These are phyloP conservation scores for Elaeis oleifera DNA, from an alignment of 202 grass and related monocot species.

Conservation along the genomic window DNA sequence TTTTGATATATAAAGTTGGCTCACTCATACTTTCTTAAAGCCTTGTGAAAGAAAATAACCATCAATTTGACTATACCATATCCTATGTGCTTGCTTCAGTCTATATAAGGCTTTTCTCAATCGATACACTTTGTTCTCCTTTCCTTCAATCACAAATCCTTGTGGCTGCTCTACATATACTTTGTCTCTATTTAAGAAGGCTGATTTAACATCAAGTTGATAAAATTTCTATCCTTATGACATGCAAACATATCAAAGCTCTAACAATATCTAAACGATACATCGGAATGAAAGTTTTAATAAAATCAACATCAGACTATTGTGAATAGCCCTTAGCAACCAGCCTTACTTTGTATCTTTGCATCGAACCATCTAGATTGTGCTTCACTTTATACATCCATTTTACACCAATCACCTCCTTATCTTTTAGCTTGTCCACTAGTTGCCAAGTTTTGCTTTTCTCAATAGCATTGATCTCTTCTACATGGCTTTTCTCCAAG, in stretches of 20 bases:
- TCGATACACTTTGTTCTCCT: slow-evolving; percentile 6
- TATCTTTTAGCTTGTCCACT: background rate
- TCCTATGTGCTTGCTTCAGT: too few relatives aligned
- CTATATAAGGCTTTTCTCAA: background rate
- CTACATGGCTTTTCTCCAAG: too few relatives aligned
- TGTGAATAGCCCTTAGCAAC: slow-evolving; percentile 7
- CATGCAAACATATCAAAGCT: background rate
- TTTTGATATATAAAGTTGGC: too few relatives aligned
- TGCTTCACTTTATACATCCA: slow-evolving; percentile 20
- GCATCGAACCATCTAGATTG: background rate
- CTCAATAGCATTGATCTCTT: too few relatives aligned
- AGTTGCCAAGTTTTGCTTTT: too few relatives aligned
- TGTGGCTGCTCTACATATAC: slow-evolving; percentile 26
- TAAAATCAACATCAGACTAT: background rate
- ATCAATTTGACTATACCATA: too few relatives aligned
- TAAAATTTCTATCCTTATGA: background rate
- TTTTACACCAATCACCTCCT: background rate
- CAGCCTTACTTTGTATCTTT: background rate
- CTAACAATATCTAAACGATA: background rate
- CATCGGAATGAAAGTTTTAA: slow-evolving; percentile 1
- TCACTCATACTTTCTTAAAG: too few relatives aligned
- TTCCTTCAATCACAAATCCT: background rate
- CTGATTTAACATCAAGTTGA: slow-evolving; percentile 27
- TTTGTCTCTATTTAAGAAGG: slow-evolving; percentile 23
- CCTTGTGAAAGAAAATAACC: too few relatives aligned